Base-by-base conservation (phyloP, 2,329 filamentous ascomycete genomes). In the Colletotrichum cereale region DNA sequence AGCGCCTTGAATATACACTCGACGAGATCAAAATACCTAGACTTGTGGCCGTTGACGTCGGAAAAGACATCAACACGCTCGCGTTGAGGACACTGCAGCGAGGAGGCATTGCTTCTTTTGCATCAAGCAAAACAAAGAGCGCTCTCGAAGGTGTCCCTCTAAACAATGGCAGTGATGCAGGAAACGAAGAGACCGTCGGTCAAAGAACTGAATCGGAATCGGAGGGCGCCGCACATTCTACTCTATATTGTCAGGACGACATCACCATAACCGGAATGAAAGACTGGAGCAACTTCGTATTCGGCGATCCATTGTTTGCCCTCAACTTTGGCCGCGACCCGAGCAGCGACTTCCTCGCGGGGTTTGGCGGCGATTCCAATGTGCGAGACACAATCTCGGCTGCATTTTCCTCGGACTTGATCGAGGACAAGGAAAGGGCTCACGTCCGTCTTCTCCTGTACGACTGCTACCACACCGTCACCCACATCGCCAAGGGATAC, bases 261-360 rank as follows among this genome's bases (percentile, higher is more conserved):
- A 63, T 69, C 47, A 48, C 57, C 58, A 71, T 63, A 50, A 62
- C 52, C 14, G 50, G 63, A 0, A 77, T 91, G n/a, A 82, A 83
- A 40, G 87, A 89, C 78, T 91, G 89, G 89, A 86, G 86, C 71
- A 86, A 85, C 69, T 86, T 86, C 53, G 74, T 90, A 14, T 91
- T 91, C 73, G 89, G 89, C 14, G 89, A 91, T 72, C 88, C 89
- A 0, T 76, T 91, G 2, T 81, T 91, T 61, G 83, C 86, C 2
- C 82, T 80, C 3, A 82, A 82, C 8, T 88, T 90, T 74, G 83
- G 81, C 74, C 81, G 84, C 18, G 77, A 81, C 24, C 81, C 85
- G 0, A 84, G 81, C 5, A 75, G 80, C 16, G 82, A 84, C 0
- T 86, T 90, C 42, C 77, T 87, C 34, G 78, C 79, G 36, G 88